These are phyloP conservation scores for Incumbomyces delicatus DNA, from an alignment of 2,329 filamentous ascomycete genomes.

Conservation along the genomic window DNA sequence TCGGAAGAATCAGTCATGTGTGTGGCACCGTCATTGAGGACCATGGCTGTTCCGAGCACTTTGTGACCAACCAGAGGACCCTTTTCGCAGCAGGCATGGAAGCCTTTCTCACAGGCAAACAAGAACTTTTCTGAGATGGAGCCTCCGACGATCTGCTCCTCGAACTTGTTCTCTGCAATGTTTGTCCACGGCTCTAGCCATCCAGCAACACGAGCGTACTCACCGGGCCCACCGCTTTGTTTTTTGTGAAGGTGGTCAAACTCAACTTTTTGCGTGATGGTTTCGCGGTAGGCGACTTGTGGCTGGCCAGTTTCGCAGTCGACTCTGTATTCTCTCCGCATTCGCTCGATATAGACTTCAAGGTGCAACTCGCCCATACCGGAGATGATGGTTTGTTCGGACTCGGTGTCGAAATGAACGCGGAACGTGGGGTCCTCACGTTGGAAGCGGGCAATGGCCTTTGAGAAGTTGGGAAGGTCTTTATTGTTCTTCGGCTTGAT, in stretches of 20 bases:
- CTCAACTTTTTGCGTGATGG: conserved; percentile 65
- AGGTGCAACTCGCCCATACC: conserved; percentile 97
- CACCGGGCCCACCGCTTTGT: conserved; percentile 89
- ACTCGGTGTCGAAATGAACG: conserved; percentile 83
- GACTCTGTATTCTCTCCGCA: conserved; percentile 92
- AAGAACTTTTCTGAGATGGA: conserved; percentile 93
- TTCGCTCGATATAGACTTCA: conserved; percentile 94
- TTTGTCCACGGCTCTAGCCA: conserved; percentile 77
- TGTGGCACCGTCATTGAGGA: conserved; percentile 90
- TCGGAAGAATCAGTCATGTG: conserved; percentile 98
- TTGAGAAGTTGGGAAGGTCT: conserved; percentile 89
- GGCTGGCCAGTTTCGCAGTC: conserved; percentile 94
- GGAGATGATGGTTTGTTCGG: conserved; percentile 92
- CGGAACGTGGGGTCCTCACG: conserved; percentile 97
- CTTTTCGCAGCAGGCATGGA: conserved; percentile 69
- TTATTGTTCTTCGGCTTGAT: conserved; percentile 93
- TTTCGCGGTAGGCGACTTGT: conserved; percentile 94
- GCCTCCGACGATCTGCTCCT: conserved; percentile 78
- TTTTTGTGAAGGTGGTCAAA: conserved; percentile 94
- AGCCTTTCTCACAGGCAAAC: conserved; percentile 89
- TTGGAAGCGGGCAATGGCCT: conserved; percentile 98
- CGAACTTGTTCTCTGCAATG: conserved; percentile 68
- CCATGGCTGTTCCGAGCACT: conserved; percentile 81
- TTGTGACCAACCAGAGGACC: conserved; percentile 87
- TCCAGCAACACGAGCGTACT: conserved; percentile 85